Evolutionary conservation across 805 yeast species (phyloP).

Genomic region (Metschnikowia cerradonensis): DNA sequence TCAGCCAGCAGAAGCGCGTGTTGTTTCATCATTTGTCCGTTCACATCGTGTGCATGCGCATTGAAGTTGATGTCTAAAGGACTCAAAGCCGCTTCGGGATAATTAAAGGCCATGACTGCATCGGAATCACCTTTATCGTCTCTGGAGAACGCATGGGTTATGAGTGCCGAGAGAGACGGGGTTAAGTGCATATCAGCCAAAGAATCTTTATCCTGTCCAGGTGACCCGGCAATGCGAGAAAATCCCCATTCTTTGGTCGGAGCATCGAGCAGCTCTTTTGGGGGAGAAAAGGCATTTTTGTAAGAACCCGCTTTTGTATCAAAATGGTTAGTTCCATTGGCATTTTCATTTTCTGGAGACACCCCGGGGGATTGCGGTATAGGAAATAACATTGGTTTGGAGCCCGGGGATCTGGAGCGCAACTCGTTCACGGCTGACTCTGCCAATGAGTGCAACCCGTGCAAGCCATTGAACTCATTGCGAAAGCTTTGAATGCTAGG

Average conservation of each 20-base stretch:
- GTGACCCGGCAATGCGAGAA: background rate
- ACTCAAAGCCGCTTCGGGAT: slow-evolving; percentile 20
- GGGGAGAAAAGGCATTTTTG: background rate
- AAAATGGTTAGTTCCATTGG: background rate
- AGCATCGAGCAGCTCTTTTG: background rate
- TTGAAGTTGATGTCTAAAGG: slow-evolving; percentile 18
- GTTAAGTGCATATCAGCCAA: slow-evolving; percentile 26
- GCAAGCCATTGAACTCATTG: slow-evolving; percentile 11
- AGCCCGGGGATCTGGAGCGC: slow-evolving; percentile 9
- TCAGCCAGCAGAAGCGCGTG: background rate
- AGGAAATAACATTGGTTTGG: background rate
- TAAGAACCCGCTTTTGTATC: too few species aligned
- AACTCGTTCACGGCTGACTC: slow-evolving; percentile 34
- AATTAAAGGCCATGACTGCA: slow-evolving; percentile 12
- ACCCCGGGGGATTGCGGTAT: background rate
- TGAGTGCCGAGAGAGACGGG: slow-evolving; percentile 37
- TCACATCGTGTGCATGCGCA: background rate
- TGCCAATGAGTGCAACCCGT: slow-evolving; percentile 29
- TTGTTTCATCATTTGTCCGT: background rate
- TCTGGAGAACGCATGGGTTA: slow-evolving; percentile 30
- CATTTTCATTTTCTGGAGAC: background rate
- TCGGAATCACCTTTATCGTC: slow-evolving; percentile 17
- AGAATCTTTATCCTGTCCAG: slow-evolving; percentile 7
- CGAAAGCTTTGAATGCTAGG: slow-evolving; percentile 14
- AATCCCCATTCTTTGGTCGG: slow-evolving; percentile 10